Conservation (phyloP, 805 yeast species). For the Lipomyces oligophaga region DNA sequence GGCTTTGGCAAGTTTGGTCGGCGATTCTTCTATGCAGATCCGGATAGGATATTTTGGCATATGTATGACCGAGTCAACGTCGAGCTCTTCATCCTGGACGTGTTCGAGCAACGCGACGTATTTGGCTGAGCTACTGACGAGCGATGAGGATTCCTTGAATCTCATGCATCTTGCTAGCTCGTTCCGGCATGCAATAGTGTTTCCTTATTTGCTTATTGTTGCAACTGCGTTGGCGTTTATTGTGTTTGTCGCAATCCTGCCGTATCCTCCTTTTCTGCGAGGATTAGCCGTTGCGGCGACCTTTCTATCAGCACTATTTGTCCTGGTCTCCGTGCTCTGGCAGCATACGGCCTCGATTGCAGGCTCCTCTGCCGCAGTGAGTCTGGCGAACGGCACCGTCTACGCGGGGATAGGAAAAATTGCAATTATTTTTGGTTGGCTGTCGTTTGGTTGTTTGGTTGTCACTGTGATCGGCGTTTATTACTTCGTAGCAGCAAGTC, state of each 20-base stretch:
- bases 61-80: conserved; percentile 6
- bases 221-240: conserved; percentile 21
- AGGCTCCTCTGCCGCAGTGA: conserved; percentile 11
- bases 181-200: conserved; percentile 18
- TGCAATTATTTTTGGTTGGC: conserved; percentile 25
- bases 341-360: conserved; percentile 25
- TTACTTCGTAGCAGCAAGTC: conserved; percentile 11
- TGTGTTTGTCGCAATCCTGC: conserved; percentile 18
- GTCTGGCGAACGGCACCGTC: conserved; percentile 21
- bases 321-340: conserved; percentile 26
- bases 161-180: conserved; percentile 16
- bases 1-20: conserved; percentile 14
- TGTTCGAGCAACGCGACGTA: conserved; percentile 20
- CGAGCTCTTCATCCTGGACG: conserved; percentile 22
- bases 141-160: conserved; percentile 22
- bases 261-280: conserved; percentile 23
- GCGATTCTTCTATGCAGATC: conserved; percentile 13
- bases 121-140: conserved; percentile 10
- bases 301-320: conserved; percentile 16
- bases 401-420: conserved; percentile 18
- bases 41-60: conserved; percentile 25
- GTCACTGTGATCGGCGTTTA: conserved; percentile 19
- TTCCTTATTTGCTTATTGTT: conserved; percentile 21
- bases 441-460: conserved; percentile 14
- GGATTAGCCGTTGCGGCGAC: conserved; percentile 4